Conservation (phyloP, 73 alveolate genomes). For the Tetrahymena elliotti region DNA sequence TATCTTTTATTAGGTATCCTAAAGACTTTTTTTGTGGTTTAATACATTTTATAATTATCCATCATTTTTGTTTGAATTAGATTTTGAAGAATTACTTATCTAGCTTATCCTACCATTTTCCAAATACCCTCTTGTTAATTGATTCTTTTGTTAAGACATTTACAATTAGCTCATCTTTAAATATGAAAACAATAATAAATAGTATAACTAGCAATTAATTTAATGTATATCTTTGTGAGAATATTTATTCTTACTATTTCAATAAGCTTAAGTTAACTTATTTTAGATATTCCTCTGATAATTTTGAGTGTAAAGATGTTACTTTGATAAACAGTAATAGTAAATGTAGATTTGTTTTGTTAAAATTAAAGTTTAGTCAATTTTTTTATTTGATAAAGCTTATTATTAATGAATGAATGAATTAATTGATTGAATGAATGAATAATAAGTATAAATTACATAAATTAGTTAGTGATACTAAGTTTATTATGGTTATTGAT, state of each 20-base stretch:
- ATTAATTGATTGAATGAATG: background rate
- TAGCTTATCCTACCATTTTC: background rate
- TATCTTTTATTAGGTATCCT: background rate
- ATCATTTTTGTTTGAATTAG: background rate
- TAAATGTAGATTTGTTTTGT: too few species aligned
- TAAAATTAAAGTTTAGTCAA: too few species aligned
- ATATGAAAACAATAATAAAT: too few species aligned
- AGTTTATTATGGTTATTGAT: background rate
- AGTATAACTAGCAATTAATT: too few species aligned
- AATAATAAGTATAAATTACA: background rate
- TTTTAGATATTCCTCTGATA: too few species aligned
- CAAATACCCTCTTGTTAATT: background rate
- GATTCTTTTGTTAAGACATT: background rate
- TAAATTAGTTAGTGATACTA: background rate
- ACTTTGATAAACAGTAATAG: too few species aligned
- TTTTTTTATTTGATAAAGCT: too few species aligned
- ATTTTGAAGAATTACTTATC: background rate
- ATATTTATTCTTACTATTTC: too few species aligned
- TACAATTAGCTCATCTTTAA: background rate
- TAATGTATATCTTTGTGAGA: too few species aligned
- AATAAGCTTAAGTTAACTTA: too few species aligned
- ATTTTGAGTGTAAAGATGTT: too few species aligned
- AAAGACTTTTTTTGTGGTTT: background rate
- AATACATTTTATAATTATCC: background rate
- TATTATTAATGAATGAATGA: too few species aligned